Percentiles rank a stretch among this genome's conserved stretches.
phyloP scores from a whole-genome alignment of 345 rosid genomes.

The Luvunga scandens region DNA sequence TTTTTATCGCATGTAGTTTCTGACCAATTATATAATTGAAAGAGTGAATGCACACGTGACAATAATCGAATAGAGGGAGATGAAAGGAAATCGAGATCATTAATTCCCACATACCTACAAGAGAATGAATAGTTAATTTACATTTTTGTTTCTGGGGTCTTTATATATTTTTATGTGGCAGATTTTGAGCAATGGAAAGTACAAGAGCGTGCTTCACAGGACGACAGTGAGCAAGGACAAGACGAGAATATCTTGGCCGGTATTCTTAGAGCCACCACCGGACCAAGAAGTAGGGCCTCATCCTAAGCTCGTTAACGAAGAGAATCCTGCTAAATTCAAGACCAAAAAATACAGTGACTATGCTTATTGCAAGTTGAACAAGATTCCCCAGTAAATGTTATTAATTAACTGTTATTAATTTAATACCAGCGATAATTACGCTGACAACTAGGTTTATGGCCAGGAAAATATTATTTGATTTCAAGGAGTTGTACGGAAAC shows the following conservation, averaged over 20 bases:
- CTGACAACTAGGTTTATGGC: not conserved
- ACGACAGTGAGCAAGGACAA: slow-evolving; percentile 21
- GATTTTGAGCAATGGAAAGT: slow-evolving; percentile 36
- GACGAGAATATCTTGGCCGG: slow-evolving; percentile 29
- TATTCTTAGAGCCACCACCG: slow-evolving; percentile 25
- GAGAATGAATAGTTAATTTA: not conserved
- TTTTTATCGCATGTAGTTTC: too few relatives aligned
- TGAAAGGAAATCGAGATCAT: not conserved
- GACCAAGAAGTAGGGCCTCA: slow-evolving; percentile 24
- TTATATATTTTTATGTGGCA: not conserved
- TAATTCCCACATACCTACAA: not conserved
- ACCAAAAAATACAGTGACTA: not conserved
- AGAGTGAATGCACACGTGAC: too few relatives aligned
- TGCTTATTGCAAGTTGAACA: slow-evolving; percentile 10
- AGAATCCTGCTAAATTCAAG: slow-evolving; percentile 12
- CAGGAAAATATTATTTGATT: not conserved
- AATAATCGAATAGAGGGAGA: not conserved
- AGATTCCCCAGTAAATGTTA: not conserved
- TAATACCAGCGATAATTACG: not conserved
- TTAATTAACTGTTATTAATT: too few relatives aligned
- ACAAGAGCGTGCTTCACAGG: slow-evolving; percentile 28
- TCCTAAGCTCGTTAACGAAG: slow-evolving; percentile 18
- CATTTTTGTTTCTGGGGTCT: not conserved
- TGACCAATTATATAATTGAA: too few relatives aligned
- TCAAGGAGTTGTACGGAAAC: not conserved